Evolutionary conservation across 1,139 yeast genomes (phyloP).

Genomic region (Neolecta irregularis): DNA sequence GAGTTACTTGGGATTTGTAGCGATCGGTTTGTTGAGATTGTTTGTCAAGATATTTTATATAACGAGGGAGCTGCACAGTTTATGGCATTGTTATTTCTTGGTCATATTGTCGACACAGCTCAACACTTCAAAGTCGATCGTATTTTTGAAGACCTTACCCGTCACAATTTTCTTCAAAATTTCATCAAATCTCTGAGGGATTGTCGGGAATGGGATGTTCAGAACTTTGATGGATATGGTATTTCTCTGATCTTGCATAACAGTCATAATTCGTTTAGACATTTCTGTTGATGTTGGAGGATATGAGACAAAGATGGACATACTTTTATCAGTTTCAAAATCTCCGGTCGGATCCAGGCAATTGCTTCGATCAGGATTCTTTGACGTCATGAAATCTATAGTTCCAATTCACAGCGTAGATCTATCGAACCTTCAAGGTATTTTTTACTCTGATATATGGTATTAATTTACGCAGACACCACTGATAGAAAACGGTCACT

Average conservation of each 20-base stretch:
- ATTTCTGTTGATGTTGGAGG: too few species aligned
- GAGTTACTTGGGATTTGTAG: not conserved
- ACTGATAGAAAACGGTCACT: too few species aligned
- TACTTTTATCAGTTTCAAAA: too few species aligned
- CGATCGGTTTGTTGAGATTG: not conserved
- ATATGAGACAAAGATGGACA: too few species aligned
- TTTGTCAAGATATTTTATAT: slow-evolving; percentile 3
- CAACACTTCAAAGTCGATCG: not conserved
- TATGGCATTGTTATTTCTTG: slow-evolving; percentile 2
- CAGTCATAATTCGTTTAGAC: not conserved
- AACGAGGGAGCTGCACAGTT: slow-evolving; percentile 1
- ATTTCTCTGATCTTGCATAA: not conserved
- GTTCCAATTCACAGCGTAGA: too few species aligned
- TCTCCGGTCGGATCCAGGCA: too few species aligned
- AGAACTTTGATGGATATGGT: slow-evolving; percentile 1
- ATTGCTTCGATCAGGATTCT: too few species aligned
- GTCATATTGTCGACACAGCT: not conserved
- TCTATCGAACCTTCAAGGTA: too few species aligned
- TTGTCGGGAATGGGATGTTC: not conserved
- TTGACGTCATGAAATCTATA: too few species aligned
- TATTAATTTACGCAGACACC: too few species aligned
- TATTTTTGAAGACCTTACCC: slow-evolving; percentile 1
- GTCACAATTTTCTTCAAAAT: slow-evolving; percentile 2
- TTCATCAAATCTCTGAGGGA: slow-evolving; percentile 3
- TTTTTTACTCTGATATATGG: too few species aligned